phyloP scores from a whole-genome alignment of 208 protist genomes.

The Phytomonas sp. region DNA sequence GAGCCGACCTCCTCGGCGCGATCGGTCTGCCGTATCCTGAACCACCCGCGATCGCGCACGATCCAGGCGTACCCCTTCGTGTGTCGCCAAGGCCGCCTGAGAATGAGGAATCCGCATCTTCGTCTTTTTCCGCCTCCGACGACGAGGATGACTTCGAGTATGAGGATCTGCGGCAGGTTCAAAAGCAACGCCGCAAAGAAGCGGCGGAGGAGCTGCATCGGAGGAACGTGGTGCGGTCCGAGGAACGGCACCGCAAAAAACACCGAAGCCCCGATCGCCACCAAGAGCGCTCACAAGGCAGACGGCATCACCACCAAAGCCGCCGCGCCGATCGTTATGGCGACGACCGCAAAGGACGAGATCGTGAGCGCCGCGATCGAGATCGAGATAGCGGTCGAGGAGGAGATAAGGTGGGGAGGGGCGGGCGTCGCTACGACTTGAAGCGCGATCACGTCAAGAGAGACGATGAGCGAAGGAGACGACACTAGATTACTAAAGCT shows the following conservation, averaged over 20 bases:
- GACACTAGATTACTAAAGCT: background rate
- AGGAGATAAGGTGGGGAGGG: background rate
- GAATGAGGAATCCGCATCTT: background rate
- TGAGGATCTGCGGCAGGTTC: background rate
- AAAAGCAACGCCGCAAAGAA: slow-evolving; percentile 12
- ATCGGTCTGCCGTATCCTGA: background rate
- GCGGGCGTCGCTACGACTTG: background rate
- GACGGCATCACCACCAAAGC: background rate
- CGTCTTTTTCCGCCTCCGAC: background rate
- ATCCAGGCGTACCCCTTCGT: background rate
- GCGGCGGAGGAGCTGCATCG: slow-evolving; percentile 15
- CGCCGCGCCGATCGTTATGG: slow-evolving; percentile 1
- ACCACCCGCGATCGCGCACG: background rate
- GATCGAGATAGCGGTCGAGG: background rate
- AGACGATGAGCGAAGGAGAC: slow-evolving; percentile 6
- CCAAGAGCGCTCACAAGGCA: background rate
- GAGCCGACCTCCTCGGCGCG: background rate
- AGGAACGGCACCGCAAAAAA: background rate
- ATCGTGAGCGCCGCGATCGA: background rate
- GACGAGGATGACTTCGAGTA: background rate
- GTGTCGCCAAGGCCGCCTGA: background rate
- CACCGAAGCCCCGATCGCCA: background rate
- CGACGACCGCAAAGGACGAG: slow-evolving; percentile 5
- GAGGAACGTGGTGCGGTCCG: background rate
- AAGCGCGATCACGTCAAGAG: slow-evolving; percentile 1